A percentile compares a stretch with the other conserved stretches of the same genome.
Conservation (phyloP, 768 basidiomycete species). For the Panus rudis region DNA sequence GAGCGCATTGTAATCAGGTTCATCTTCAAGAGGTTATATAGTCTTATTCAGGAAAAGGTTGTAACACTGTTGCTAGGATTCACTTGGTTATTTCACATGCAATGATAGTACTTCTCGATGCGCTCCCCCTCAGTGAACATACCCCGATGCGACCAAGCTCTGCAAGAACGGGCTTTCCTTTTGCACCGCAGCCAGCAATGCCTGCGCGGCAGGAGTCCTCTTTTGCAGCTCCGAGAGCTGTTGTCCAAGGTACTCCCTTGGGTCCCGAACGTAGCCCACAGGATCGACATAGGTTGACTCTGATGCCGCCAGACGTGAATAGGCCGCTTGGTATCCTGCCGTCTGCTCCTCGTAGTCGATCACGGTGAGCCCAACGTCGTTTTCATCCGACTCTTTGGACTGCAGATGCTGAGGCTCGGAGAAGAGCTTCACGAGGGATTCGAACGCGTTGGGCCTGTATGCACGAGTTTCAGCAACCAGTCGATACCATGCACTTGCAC, state of each 20-base stretch:
- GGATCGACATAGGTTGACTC: conserved; percentile 32
- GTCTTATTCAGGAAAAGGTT: no score
- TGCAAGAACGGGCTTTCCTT: conserved; percentile 17
- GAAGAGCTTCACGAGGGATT: conserved; percentile 70
- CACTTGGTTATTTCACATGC: no score
- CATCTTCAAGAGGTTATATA: no score
- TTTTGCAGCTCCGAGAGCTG: conserved; percentile 16
- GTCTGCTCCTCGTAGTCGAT: conserved; percentile 89
- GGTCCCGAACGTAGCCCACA: conserved; percentile 23
- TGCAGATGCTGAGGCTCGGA: conserved; percentile 66
- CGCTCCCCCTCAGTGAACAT: no score
- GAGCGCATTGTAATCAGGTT: no score
- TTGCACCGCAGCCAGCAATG: conserved; percentile 12
- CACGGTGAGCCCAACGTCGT: conserved; percentile 44
- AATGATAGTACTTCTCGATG: no score
- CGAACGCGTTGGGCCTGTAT: conserved; percentile 61
- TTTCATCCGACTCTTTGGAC: conserved; percentile 12
- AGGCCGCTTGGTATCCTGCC: conserved; percentile 90
- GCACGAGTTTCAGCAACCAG: background rate
- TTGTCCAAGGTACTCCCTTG: conserved; percentile 19
- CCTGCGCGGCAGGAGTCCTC: conserved; percentile 9
- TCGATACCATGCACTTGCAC: background rate
- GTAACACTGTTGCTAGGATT: no score
- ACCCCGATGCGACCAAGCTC: no score
- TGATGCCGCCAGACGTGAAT: conserved; percentile 78